These are phyloP conservation scores for Lipomyces yamanashiensis DNA, from an alignment of 805 yeast species.

Conservation along the genomic window DNA sequence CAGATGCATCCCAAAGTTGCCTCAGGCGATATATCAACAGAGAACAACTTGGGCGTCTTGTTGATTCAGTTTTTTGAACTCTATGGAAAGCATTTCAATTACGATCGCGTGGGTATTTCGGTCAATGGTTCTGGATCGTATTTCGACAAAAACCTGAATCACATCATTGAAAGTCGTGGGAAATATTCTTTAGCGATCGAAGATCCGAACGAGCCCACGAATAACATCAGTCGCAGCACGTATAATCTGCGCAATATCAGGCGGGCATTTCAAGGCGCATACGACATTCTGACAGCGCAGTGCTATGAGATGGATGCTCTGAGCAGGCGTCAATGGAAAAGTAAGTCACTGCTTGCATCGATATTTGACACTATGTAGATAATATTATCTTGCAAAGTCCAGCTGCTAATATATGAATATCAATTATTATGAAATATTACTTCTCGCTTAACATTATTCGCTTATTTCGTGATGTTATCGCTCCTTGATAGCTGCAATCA, in stretches of 20 bases:
- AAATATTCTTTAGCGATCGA: slow-evolving; percentile 71
- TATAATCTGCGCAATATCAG: slow-evolving; percentile 78
- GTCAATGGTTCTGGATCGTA: slow-evolving; percentile 61
- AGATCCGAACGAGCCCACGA: slow-evolving; percentile 84
- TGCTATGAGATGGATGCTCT: slow-evolving; percentile 75
- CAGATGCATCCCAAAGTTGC: slow-evolving; percentile 74
- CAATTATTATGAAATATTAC: too few relatives aligned
- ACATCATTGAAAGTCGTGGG: slow-evolving; percentile 52
- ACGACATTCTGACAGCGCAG: slow-evolving; percentile 70
- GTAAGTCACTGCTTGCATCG: slow-evolving; percentile 71
- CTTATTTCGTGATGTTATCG: too few relatives aligned
- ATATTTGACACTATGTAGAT: background rate
- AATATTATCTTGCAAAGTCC: background rate
- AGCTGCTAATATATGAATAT: background rate
- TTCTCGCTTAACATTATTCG: too few relatives aligned
- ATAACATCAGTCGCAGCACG: slow-evolving; percentile 78
- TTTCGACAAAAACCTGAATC: slow-evolving; percentile 59
- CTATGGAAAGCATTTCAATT: slow-evolving; percentile 87
- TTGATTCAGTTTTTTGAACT: slow-evolving; percentile 90
- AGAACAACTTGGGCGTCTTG: slow-evolving; percentile 81
- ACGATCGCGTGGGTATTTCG: slow-evolving; percentile 74
- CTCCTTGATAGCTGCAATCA: too few relatives aligned
- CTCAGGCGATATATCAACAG: slow-evolving; percentile 66
- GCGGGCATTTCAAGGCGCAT: slow-evolving; percentile 88
- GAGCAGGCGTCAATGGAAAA: slow-evolving; percentile 66